Evolutionary conservation across 176 grass and related monocot genomes (phyloP), one percentile per base, ranked within the genome.

Genomic region (Triticum dicoccoides): DNA sequence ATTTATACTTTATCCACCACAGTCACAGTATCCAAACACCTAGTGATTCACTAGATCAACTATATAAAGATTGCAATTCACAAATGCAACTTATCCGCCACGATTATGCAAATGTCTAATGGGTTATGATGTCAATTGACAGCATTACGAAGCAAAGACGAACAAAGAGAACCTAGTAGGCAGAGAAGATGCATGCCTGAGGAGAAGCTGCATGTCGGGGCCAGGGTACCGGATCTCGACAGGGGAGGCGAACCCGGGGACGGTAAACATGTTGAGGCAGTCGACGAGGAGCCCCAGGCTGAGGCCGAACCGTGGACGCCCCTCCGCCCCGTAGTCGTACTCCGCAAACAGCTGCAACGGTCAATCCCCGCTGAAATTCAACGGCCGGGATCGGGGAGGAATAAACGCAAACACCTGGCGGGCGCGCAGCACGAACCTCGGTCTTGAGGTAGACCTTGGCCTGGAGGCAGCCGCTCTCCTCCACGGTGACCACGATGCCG

Each of bases 361-460:
- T 4, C 25, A 25, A 45, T 8, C 18, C n/a, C 2, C 5, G 47
- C 24, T 15, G 5, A 42, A 9, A 47, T 18, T 80, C n/a, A 78
- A 23, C 33, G 4, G 8, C 7, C 11, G 20, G 5, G 42, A 9
- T 17, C 38, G 18, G 3, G 8, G n/a, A 80, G 82, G 58, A 66
- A 89, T 65, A 80, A 76, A 61, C 21, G 37, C 82, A 79, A 84
- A 82, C 84, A 89, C 18, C 17, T 67, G 11, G 32, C 78, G 44
- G 24, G 80, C 35, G 35, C 35, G 1, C 1, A 5, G 35, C 44
- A 45, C 79, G 42, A 64, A 98, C 94, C 94, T 98, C 92, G 65
- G 92, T 92, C 85, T 98, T 98, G 38, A 98, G 86, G 88, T 94
- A 96, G 87, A 98, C 94, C 90, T 92, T 96, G 80, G 87, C 97